Base-by-base conservation (phyloP, 2,329 filamentous ascomycete genomes). In the Ophiocordyceps sinensis region DNA sequence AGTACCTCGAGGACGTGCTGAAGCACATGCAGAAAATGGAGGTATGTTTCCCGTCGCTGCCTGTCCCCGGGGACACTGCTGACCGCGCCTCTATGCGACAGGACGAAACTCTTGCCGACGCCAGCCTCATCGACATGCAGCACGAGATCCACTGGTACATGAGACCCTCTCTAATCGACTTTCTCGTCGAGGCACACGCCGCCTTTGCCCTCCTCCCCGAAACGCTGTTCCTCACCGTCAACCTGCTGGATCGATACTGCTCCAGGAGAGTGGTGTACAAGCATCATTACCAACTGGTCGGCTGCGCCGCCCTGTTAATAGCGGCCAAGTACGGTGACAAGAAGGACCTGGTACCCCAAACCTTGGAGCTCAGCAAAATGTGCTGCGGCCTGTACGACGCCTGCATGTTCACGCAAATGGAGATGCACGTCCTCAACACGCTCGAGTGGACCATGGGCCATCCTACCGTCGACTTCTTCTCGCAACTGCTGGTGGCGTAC, bases 131-230 rank as follows among this genome's bases (percentile, higher is more conserved):
- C 61, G 91, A 98, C 62, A 95, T 96, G 64, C 91, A 98, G 65
- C 87, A 88, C 50, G 91, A 98, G 72, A 96, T 98, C 48, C 87
- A 96, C 60, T 98, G 91, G 91, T 96, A 93, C 66, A 98, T 98
- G 91, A 74, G 91, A 54, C 91, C 91, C 0, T 96, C 95, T 62
- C 79, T 98, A 30, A 84, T 98, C 58, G 91, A 98, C 68, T 98
- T 98, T 66, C 76, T 98, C 51, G 83, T 96, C 54, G 91, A 98
- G 73, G 91, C 89, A 39, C 91, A 98, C 58, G 83, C 85, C 50
- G 89, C 89, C 45, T 98, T 96, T 65, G 83, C 86, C 52, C 75
- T 98, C 11, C 75, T 96, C 12, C 89, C 91, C 34, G 87, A 95
- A 61, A 98, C 91, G 1, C 75, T 98, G 40, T 95, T 95, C 70